phyloP scores from a whole-genome alignment of 768 basidiomycete genomes.

The Tulasnella sp. region DNA sequence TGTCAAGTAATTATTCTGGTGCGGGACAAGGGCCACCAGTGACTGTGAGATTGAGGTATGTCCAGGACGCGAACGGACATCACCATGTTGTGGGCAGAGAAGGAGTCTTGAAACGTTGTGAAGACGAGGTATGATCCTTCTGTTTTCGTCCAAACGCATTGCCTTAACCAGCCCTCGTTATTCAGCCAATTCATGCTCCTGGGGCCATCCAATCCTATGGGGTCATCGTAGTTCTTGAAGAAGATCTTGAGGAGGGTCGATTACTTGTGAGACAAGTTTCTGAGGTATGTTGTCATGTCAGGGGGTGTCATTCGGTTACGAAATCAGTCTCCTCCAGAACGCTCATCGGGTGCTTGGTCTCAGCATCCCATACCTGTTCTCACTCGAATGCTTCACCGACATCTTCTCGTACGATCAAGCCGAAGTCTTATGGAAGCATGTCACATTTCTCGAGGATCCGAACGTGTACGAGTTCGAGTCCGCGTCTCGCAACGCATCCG shows the following conservation, averaged over 20 bases:
- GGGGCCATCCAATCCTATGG: slow-evolving; percentile 76
- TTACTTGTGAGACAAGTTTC: slow-evolving; percentile 65
- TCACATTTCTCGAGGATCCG: slow-evolving; percentile 50
- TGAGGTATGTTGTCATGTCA: slow-evolving; percentile 37
- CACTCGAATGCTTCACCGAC: slow-evolving; percentile 58
- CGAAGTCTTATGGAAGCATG: slow-evolving; percentile 57
- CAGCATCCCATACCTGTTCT: slow-evolving; percentile 57
- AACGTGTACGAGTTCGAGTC: slow-evolving; percentile 21
- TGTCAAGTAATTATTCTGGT: no score
- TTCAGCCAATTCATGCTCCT: slow-evolving; percentile 64
- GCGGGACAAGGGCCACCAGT: slow-evolving; percentile 24
- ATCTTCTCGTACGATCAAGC: slow-evolving; percentile 54
- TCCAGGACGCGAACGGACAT: slow-evolving; percentile 50
- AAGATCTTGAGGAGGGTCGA: slow-evolving; percentile 39
- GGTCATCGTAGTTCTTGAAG: slow-evolving; percentile 60
- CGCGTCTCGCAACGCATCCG: not conserved
- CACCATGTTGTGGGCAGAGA: slow-evolving; percentile 60
- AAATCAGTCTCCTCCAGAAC: slow-evolving; percentile 37
- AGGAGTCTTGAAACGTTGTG: slow-evolving; percentile 50
- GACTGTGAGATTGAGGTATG: slow-evolving; percentile 54
- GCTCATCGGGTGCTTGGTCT: slow-evolving; percentile 61
- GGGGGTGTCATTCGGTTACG: not conserved
- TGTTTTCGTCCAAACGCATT: not conserved
- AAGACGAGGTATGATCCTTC: slow-evolving; percentile 48
- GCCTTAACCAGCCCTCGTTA: not conserved